Percentiles rank a stretch among this genome's conserved stretches.
Evolutionary conservation across 768 basidiomycete genomes (phyloP).

Genomic region (Cantharellus anzutake): DNA sequence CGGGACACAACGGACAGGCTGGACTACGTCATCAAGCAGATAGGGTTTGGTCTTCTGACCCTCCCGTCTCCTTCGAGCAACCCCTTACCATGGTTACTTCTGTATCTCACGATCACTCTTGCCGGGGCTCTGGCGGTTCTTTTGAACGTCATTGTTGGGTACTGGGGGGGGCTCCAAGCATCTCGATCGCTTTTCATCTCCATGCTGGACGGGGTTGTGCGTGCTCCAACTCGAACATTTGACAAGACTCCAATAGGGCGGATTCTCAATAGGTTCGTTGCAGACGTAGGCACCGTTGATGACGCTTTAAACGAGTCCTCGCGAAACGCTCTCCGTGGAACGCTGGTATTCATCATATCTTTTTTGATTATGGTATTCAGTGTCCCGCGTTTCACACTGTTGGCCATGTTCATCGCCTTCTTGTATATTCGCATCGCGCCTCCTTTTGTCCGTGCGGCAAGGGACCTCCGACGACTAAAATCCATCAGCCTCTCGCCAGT

Average conservation of each 20-base stretch:
- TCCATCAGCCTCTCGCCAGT: constrained; percentile 49
- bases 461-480: constrained; percentile 50
- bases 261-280: constrained; percentile 62
- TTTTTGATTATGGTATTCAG: constrained; percentile 43
- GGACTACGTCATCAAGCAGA: neutral
- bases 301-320: constrained; percentile 37
- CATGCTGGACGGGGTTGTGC: constrained; percentile 34
- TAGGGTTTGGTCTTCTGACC: constrained; percentile 5
- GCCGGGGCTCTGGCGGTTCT: constrained; percentile 34
- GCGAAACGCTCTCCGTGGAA: constrained; percentile 33
- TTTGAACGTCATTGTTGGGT: constrained; percentile 39
- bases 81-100: constrained; percentile 45
- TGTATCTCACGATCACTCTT: constrained; percentile 45
- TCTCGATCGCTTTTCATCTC: constrained; percentile 32
- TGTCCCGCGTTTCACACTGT: constrained; percentile 44
- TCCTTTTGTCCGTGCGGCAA: constrained; percentile 37
- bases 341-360: constrained; percentile 42
- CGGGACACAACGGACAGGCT: neutral
- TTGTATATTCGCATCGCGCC: constrained; percentile 46
- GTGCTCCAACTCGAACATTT: constrained; percentile 51
- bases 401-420: constrained; percentile 48
- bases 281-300: constrained; percentile 61
- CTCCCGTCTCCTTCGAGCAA: constrained; percentile 40
- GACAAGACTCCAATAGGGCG: constrained; percentile 58
- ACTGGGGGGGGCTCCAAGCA: constrained; percentile 49